Base-by-base conservation (phyloP, 2,329 filamentous ascomycete species). In the Penicillium sp. region DNA sequence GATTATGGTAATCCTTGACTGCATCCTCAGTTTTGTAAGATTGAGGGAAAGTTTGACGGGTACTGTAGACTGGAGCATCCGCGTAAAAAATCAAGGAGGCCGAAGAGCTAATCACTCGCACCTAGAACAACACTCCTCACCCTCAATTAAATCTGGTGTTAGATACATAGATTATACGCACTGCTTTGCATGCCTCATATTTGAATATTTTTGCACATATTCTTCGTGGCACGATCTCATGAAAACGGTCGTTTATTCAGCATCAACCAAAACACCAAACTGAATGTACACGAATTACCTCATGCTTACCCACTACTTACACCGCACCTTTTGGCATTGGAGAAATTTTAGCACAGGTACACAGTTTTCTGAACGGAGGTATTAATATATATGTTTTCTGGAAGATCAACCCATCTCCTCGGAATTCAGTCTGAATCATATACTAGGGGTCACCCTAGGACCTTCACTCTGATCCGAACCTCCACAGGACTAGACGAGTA, bases 11-110 rank as follows among this genome's bases (percentile, higher is more conserved):
- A 24, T 44, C 42, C 27, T 37, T 39, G 39, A 43, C 35, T 42
- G 32, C 11, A 47, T 47, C 39, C 29, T 33, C 39, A 32, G 39
- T 27, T 47, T 37, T 32, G 43, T 34, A 29, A 43, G n/a, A 24
- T 47, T 27, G 24, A 43, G 42, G 39, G 39, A 43, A 43, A 47
- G 43, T 28, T 47, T 29, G 39, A 33, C 41, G 45, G 32, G 39
- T 47, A 47, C 39, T 32, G 26, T n/a, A n/a, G n/a, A n/a, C n/a
- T 32, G 41, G 38, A 47, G 45, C 11, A 47, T 47, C 45, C 45
- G 39, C 39, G 45, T 39, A 25, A 39, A 47, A 47, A 47, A 42
- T 43, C n/a, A 32, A 5, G n/a, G 39, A 35, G 45, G 45, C 32
- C 39, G 27, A 47, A 34, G 25, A 36, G 39, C 28, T 13, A 37